Evolutionary conservation across 352 stramenopile species (phyloP), one percentile per base, ranked within the genome.

Genomic region (Phytophthora lateralis): DNA sequence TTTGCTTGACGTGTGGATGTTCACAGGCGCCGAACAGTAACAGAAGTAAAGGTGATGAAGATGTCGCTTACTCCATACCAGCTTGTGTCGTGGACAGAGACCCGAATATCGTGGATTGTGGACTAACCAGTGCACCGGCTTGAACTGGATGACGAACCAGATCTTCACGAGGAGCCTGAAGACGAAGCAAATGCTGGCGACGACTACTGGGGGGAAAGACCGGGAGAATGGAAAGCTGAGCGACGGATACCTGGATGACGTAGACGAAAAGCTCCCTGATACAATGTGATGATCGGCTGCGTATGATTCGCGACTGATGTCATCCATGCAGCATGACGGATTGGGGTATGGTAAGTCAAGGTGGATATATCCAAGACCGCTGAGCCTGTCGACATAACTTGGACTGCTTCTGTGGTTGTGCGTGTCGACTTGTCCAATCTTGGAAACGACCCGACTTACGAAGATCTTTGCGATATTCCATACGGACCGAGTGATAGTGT

Each of bases 271-370:
- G 18, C 12, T 60, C 38, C 43, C 52, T 15, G 53, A 46, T 10
- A 41, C 53, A n/a, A 17, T 60, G 1, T 60, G 29, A 11, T 27
- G 21, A 2, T 60, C 53, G 2, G 43, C n/a, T 15, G 43, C 42
- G 14, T 46, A 38, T 12, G 20, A 60, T 21, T n/a, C n/a, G 17
- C 18, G 8, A 41, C 2, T 15, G 45, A 39, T 34, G 34, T n/a
- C 15, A 15, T 14, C 27, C 4, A 58, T 48, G 17, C 14, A n/a
- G 2, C 9, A 51, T 1, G 27, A 1, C 18, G 42, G 30, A 26
- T 53, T 41, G 42, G 54, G 54, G 17, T 55, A 54, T 29, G 44
- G 54, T 50, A 48, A 26, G 43, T 47, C 49, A 61, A 54, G 54
- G 17, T 49, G 44, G 27, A 15, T 15, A 3, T 35, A 39, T 47